Evolutionary conservation across 2,329 filamentous ascomycete genomes (phyloP).

Genomic region (Microthyrium microscopicum): DNA sequence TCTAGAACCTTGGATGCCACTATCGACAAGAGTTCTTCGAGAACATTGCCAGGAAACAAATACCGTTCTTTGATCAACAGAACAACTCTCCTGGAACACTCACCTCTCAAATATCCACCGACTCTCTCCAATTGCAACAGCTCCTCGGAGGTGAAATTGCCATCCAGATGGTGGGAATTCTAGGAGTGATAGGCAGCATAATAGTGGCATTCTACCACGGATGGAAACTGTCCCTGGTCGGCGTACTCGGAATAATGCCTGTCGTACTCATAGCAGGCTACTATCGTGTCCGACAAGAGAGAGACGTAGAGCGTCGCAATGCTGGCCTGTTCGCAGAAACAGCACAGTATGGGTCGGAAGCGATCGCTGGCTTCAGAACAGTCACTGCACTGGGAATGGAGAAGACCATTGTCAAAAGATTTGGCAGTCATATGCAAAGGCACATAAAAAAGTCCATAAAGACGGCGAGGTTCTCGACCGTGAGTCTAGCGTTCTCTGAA

Average conservation of each 20-base stretch:
- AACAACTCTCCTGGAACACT: constrained; percentile 44
- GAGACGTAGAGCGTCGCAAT: constrained; percentile 52
- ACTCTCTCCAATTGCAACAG: constrained; percentile 44
- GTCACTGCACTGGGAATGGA: constrained; percentile 57
- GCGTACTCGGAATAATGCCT: constrained; percentile 40
- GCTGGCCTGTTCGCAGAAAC: constrained; percentile 51
- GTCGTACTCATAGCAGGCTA: constrained; percentile 33
- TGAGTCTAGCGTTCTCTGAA: constrained; percentile 54
- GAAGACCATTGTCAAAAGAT: constrained; percentile 44
- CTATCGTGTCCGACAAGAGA: constrained; percentile 37
- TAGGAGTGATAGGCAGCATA: constrained; percentile 48
- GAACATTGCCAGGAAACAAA: constrained; percentile 40
- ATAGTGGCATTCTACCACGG: constrained; percentile 54
- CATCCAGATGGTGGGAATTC: constrained; percentile 42
- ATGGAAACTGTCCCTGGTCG: constrained; percentile 60
- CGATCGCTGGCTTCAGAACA: constrained; percentile 57
- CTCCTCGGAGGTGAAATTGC: constrained; percentile 46
- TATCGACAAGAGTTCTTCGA: constrained; percentile 45
- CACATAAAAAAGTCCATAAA: constrained; percentile 44
- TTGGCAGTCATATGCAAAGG: constrained; percentile 37
- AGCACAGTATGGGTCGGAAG: constrained; percentile 57
- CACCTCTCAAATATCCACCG: constrained; percentile 37
- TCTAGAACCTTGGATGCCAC: constrained; percentile 32
- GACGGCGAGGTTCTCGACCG: constrained; percentile 44
- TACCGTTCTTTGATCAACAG: constrained; percentile 43